Conservation (phyloP, 2,329 filamentous ascomycete genomes). For the Thermomyces lanuginosus region DNA sequence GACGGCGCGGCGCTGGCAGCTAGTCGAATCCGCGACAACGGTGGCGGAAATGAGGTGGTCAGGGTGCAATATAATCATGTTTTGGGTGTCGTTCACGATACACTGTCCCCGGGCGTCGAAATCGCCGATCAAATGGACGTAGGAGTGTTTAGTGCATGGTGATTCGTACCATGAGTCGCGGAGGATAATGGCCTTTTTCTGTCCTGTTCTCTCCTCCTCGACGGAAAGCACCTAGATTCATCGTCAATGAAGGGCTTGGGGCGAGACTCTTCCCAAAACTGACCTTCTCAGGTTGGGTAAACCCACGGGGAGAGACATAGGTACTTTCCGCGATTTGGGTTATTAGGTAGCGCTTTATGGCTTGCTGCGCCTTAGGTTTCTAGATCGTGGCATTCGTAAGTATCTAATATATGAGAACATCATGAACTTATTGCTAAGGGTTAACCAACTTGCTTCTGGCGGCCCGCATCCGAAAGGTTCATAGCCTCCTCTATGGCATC, state of each 20-base stretch:
- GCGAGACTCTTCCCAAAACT: slow-evolving; percentile 9
- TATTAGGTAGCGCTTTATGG: slow-evolving; percentile 76
- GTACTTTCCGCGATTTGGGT: slow-evolving; percentile 54
- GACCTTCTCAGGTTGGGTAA: slow-evolving; percentile 55
- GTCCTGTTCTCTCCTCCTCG: slow-evolving; percentile 55
- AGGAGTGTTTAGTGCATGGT: slow-evolving; percentile 54
- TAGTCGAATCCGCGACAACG: slow-evolving; percentile 90
- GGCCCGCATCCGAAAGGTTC: slow-evolving; percentile 44
- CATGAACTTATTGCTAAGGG: no score
- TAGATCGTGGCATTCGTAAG: slow-evolving; percentile 59
- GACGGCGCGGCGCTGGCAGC: slow-evolving; percentile 76
- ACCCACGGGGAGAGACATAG: slow-evolving; percentile 48
- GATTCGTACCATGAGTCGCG: slow-evolving; percentile 79
- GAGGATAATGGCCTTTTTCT: slow-evolving; percentile 53
- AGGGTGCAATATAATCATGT: slow-evolving; percentile 81
- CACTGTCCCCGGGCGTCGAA: slow-evolving; percentile 58
- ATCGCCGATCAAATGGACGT: slow-evolving; percentile 70
- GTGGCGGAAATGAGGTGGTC: slow-evolving; percentile 92
- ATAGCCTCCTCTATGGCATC: slow-evolving; percentile 46
- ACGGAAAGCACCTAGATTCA: slow-evolving; percentile 55
- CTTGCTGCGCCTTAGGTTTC: slow-evolving; percentile 45
- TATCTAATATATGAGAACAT: slow-evolving; percentile 11
- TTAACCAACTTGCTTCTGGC: slow-evolving; percentile 52
- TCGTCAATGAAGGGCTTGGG: neutral
- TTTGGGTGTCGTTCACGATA: slow-evolving; percentile 64